A percentile compares a stretch with the other conserved stretches of the same genome.
Conservation (phyloP, 306 rosid genomes). For the Glycine latifolia region DNA sequence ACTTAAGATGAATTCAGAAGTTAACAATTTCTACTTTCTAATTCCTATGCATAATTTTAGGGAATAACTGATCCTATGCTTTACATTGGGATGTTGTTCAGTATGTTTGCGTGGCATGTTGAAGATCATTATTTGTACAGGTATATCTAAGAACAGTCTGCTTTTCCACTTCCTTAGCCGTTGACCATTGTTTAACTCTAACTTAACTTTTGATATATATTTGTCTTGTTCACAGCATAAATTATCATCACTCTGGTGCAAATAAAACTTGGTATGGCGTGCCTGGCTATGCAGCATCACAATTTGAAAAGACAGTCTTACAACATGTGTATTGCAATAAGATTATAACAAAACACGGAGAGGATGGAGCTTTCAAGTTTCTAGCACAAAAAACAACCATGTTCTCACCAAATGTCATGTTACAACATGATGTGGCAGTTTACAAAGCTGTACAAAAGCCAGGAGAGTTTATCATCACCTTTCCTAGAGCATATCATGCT, state of each 20-base stretch:
- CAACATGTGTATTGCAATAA: slow-evolving; percentile 41
- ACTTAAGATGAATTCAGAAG: not conserved
- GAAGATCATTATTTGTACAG: slow-evolving; percentile 59
- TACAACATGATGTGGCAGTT: slow-evolving; percentile 50
- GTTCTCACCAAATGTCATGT: slow-evolving; percentile 51
- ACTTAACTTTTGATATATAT: not conserved
- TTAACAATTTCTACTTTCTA: not conserved
- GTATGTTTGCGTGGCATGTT: slow-evolving; percentile 66
- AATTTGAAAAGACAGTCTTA: slow-evolving; percentile 43
- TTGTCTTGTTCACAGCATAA: slow-evolving; percentile 42
- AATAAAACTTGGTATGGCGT: slow-evolving; percentile 53
- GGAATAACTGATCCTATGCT: slow-evolving; percentile 63
- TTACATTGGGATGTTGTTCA: slow-evolving; percentile 46
- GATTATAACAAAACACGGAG: slow-evolving; percentile 32
- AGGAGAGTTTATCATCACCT: slow-evolving; percentile 57
- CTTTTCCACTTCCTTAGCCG: not conserved
- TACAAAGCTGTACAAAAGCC: slow-evolving; percentile 50
- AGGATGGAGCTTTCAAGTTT: slow-evolving; percentile 43
- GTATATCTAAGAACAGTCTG: slow-evolving; percentile 11
- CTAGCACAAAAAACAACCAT: slow-evolving; percentile 53
- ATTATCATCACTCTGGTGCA: slow-evolving; percentile 37
- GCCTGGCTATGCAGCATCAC: slow-evolving; percentile 49
- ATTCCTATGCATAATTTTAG: slow-evolving; percentile 36
- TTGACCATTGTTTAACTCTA: not conserved
- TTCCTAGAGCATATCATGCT: slow-evolving; percentile 60